Base-by-base conservation (phyloP, 495 filamentous ascomycete genomes). In the Rostrohypoxylon terebratum region DNA sequence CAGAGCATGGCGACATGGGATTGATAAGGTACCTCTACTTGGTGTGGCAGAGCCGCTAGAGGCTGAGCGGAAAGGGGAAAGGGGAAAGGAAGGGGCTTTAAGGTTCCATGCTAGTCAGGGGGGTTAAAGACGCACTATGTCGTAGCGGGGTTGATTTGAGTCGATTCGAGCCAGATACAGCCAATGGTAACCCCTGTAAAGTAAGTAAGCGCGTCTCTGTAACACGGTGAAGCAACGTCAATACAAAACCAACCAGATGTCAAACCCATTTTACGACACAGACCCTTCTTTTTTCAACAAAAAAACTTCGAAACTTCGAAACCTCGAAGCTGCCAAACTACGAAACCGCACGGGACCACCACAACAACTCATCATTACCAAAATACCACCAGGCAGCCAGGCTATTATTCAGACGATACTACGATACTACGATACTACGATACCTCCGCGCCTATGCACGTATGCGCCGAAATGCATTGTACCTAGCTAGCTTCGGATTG, bases 211-310 rank as follows among this genome's bases (percentile, higher is more conserved):
- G 75, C 70, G 66, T 60, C 61, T 73, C 70, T 74, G 73, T 76
- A 74, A 73, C 70, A 74, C 64, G 70, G 66, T 67, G 65, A 76
- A 72, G 73, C 73, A 75, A 68, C 70, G 67, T 70, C 73, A 68
- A 72, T 68, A 74, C 75, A 75, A 73, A 75, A 63, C 72, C 69
- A 48, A 72, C 62, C 63, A 61, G 47, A 77, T 72, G 70, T 77
- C 73, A 76, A 75, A 77, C 65, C 58, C 50, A 67, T 48, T 10
- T 66, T 51, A 66, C 62, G 71, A 77, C 69, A 65, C 73, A 70
- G 64, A 75, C 73, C 63, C 50, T 76, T 73, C 44, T 65, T 53
- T 28, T 71, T 33, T n/a, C n/a, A n/a, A n/a, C 13, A 28, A 44
- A 14, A 48, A 16, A 20, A 53, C 36, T 44, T 61, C 58, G 38